Conservation (phyloP, 352 stramenopile species). For the Globisporangium parvum region DNA sequence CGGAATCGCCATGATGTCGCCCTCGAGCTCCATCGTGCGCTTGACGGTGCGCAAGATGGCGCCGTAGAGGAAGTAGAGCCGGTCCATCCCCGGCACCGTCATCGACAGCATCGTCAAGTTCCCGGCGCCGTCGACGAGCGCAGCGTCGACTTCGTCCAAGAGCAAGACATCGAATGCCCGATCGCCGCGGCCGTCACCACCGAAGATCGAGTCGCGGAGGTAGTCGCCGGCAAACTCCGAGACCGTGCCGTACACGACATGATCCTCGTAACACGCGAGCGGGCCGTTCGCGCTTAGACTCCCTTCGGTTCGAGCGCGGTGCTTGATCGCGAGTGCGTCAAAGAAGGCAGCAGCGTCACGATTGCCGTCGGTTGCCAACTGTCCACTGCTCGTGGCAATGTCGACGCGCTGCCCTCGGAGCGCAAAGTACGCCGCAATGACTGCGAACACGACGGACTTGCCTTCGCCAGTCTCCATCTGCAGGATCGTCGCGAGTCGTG, state of each 20-base stretch:
- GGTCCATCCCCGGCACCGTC: background rate
- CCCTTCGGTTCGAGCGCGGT: background rate
- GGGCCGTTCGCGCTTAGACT: background rate
- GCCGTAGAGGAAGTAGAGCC: slow-evolving; percentile 1
- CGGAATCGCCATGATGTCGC: background rate
- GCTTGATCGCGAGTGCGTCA: background rate
- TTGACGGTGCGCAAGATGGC: background rate
- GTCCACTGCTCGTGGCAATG: slow-evolving; percentile 1
- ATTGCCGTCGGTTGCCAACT: background rate
- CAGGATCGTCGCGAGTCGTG: background rate
- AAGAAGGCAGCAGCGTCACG: background rate
- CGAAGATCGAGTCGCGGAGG: slow-evolving; percentile 10
- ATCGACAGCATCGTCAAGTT: slow-evolving; percentile 6
- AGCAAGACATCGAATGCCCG: slow-evolving; percentile 1
- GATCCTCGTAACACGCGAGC: background rate
- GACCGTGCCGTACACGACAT: background rate
- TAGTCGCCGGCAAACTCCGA: background rate
- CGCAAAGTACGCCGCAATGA: background rate
- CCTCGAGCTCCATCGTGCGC: slow-evolving; percentile 3
- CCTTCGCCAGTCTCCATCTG: slow-evolving; percentile 5
- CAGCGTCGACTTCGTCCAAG: slow-evolving; percentile 3
- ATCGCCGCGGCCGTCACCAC: slow-evolving; percentile 7
- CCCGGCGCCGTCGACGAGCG: background rate
- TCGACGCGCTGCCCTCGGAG: background rate
- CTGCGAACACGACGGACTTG: slow-evolving; percentile 1